phyloP scores from a whole-genome alignment of 306 rosid species.

The Hippophae gyantsensis region DNA sequence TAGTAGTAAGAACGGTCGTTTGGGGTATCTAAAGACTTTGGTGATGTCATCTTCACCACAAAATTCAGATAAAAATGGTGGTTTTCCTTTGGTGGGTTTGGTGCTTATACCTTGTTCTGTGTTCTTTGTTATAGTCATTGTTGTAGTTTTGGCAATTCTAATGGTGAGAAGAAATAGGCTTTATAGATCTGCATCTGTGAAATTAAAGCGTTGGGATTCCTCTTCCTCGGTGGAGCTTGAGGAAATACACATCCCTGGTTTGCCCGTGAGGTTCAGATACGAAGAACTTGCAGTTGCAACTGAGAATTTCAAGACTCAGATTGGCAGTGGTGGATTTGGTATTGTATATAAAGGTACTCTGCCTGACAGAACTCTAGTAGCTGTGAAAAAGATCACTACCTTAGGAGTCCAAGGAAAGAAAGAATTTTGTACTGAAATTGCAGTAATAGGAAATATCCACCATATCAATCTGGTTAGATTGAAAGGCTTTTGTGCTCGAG shows the following conservation, averaged over 20 bases:
- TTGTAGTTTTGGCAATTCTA: neutral
- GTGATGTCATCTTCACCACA: neutral
- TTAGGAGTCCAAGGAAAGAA: constrained; percentile 18
- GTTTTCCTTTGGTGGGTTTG: constrained; percentile 9
- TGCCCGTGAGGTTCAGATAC: constrained; percentile 15
- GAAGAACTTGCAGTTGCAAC: constrained; percentile 18
- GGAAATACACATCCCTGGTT: constrained; percentile 16
- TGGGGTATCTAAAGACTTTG: constrained; percentile 15
- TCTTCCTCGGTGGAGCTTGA: constrained; percentile 10
- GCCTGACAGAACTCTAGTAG: constrained; percentile 11
- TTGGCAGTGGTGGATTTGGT: constrained; percentile 29
- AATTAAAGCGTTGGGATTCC: constrained; percentile 2
- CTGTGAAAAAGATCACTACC: constrained; percentile 23
- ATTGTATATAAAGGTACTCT: constrained; percentile 20
- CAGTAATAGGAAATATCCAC: constrained; percentile 17
- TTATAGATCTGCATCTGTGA: neutral
- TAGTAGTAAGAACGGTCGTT: neutral
- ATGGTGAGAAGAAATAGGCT: constrained; percentile 4
- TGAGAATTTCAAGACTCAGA: constrained; percentile 13
- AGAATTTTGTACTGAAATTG: constrained; percentile 16
- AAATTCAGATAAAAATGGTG: neutral
- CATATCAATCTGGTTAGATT: constrained; percentile 20
- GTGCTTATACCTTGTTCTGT: constrained; percentile 10
- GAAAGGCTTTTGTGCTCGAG: constrained; percentile 20
- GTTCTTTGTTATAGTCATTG: neutral